A percentile compares a stretch with the other conserved stretches of the same genome.
Conservation (phyloP, 331 rosid genomes). For the Malus hybrid region DNA sequence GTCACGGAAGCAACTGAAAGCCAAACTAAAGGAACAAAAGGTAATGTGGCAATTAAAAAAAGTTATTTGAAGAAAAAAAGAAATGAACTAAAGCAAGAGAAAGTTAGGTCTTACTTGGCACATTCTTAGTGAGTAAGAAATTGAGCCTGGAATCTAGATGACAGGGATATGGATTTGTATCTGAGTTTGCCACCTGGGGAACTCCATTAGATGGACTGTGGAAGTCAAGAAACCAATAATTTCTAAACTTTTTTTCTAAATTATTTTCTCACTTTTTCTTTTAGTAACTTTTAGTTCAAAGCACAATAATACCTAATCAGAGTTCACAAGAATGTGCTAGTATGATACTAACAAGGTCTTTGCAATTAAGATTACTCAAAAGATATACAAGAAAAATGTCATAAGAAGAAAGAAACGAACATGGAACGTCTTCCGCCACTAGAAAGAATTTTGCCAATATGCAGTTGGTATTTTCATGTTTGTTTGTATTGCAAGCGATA, state of each 20-base stretch:
- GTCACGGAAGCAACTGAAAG: background rate
- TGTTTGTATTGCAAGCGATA: no score
- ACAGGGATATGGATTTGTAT: constrained; percentile 6
- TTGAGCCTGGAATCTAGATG: constrained; percentile 16
- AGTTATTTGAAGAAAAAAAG: background rate
- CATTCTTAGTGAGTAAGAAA: constrained; percentile 55
- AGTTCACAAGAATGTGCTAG: no score
- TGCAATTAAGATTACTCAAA: no score
- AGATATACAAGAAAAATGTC: no score
- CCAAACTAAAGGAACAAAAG: background rate
- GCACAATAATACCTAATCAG: no score
- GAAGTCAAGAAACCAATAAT: background rate
- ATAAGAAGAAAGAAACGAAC: background rate
- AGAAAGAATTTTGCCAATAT: background rate
- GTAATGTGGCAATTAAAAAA: background rate
- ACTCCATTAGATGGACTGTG: background rate
- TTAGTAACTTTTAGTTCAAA: no score
- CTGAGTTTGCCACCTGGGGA: constrained; percentile 13
- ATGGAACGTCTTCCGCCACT: background rate
- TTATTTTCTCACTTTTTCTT: no score
- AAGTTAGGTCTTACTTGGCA: constrained; percentile 19
- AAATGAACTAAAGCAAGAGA: background rate
- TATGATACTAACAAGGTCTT: no score
- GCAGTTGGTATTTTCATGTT: background rate
- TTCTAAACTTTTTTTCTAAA: no score